Percentiles rank a stretch among this genome's conserved stretches.
Evolutionary conservation across 2,329 filamentous ascomycete genomes (phyloP).

Genomic region (Pezicula carpinea): DNA sequence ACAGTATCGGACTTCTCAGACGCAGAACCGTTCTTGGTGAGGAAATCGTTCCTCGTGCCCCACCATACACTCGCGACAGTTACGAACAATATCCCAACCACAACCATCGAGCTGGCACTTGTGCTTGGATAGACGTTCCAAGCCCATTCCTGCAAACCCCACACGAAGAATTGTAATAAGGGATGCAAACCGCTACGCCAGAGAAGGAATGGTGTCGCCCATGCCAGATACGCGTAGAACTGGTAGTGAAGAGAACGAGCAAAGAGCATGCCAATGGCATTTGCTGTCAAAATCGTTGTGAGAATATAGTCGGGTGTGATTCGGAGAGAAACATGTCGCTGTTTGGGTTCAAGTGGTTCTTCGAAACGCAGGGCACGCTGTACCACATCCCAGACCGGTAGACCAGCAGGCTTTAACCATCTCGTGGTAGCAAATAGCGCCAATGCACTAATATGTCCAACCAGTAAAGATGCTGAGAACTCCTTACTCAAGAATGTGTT

Average conservation of each 20-base stretch:
- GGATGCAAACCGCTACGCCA: constrained; percentile 62
- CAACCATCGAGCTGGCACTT: constrained; percentile 55
- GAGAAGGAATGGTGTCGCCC: constrained; percentile 66
- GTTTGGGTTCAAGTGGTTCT: constrained; percentile 33
- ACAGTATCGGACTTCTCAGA: constrained; percentile 7
- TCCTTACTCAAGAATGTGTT: constrained; percentile 66
- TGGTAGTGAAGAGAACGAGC: constrained; percentile 71
- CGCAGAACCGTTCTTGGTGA: constrained; percentile 10
- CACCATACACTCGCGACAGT: constrained; percentile 47
- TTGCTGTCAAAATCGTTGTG: constrained; percentile 56
- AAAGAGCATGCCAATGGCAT: constrained; percentile 65
- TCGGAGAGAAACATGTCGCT: constrained; percentile 42
- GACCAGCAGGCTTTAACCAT: constrained; percentile 57
- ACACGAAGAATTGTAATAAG: constrained; percentile 51
- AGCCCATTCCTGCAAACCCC: constrained; percentile 65
- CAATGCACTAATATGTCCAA: constrained; percentile 50
- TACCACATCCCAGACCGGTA: constrained; percentile 41
- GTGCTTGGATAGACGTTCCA: constrained; percentile 75
- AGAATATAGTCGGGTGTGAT: constrained; percentile 58
- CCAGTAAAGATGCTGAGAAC: constrained; percentile 55
- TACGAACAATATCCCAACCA: constrained; percentile 65
- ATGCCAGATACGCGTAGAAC: constrained; percentile 70
- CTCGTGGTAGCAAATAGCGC: constrained; percentile 49
- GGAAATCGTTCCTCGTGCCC: constrained; percentile 30
- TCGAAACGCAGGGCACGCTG: constrained; percentile 20